phyloP scores from a whole-genome alignment of 805 yeast species.

The Hermanozyma aechmeae region DNA sequence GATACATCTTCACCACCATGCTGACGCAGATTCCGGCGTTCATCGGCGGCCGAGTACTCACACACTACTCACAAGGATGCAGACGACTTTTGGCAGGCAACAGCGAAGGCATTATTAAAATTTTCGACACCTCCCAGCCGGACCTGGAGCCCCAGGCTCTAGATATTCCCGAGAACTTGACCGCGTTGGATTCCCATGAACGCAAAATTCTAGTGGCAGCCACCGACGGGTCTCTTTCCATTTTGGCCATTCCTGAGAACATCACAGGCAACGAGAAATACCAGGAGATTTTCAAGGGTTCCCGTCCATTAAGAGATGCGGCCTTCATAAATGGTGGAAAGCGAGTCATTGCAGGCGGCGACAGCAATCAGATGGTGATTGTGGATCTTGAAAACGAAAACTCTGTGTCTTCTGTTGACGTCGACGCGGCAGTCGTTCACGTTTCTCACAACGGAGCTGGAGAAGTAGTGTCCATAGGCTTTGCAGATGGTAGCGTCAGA shows the following conservation, averaged over 20 bases:
- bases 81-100: conserved; percentile 41
- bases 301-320: conserved; percentile 42
- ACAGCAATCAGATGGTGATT: conserved; percentile 47
- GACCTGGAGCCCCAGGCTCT: conserved; percentile 54
- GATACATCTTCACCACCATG: no score
- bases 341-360: conserved; percentile 55
- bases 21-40: conserved; percentile 22
- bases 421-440: conserved; percentile 48
- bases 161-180: conserved; percentile 40
- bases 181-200: conserved; percentile 25
- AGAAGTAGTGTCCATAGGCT: conserved; percentile 48
- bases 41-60: conserved; percentile 32
- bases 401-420: conserved; percentile 19
- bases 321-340: conserved; percentile 54
- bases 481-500: conserved; percentile 50
- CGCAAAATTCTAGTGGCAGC: conserved; percentile 24
- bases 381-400: conserved; percentile 30
- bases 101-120: conserved; percentile 44
- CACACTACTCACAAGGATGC: conserved; percentile 13
- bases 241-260: conserved; percentile 1
- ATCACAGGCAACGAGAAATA: conserved; percentile 18
- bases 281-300: conserved; percentile 34
- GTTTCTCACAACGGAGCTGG: conserved; percentile 48
- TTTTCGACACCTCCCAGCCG: conserved; percentile 36
- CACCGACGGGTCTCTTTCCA: conserved; percentile 29